Percentiles rank a stretch among this genome's conserved stretches.
Conservation (phyloP, 352 stramenopile genomes). For the Phytophthora agathidicida region DNA sequence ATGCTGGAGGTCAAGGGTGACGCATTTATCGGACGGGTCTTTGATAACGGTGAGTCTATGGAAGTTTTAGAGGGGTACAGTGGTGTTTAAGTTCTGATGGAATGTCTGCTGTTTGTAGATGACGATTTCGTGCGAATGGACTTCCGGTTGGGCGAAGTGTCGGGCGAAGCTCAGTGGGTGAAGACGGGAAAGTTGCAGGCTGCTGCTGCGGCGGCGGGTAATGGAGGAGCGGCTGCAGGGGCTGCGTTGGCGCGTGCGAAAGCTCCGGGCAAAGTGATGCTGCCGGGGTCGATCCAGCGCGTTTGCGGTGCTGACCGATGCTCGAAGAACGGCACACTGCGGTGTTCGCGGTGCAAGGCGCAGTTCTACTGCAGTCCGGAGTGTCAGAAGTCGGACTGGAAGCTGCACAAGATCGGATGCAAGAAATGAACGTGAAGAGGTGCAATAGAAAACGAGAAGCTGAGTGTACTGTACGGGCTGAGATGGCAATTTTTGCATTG, state of each 20-base stretch:
- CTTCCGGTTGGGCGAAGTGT: conserved; percentile 75
- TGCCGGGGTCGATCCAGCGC: conserved; percentile 46
- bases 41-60: conserved; percentile 76
- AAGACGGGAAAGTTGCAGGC: conserved; percentile 64
- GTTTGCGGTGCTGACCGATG: conserved; percentile 74
- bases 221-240: conserved; percentile 29
- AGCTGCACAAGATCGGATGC: conserved; percentile 78
- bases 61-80: not conserved
- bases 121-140: conserved; percentile 86
- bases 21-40: conserved; percentile 87
- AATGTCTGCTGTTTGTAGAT: conserved; percentile 42
- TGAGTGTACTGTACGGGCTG: too few species aligned
- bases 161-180: conserved; percentile 72
- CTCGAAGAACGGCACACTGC: conserved; percentile 71
- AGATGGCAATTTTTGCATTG: too few species aligned
- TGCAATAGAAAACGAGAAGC: conserved; percentile 13
- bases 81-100: conserved; percentile 9
- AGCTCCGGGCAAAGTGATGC: conserved; percentile 33
- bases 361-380: conserved; percentile 87
- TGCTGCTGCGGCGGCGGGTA: conserved; percentile 26
- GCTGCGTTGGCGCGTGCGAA: conserved; percentile 32
- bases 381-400: conserved; percentile 88
- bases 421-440: conserved; percentile 28
- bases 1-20: conserved; percentile 88
- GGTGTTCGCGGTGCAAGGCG: conserved; percentile 83